These are phyloP conservation scores for Aspergillus neotritici DNA, from an alignment of 2,329 filamentous ascomycete genomes.

Conservation along the genomic window DNA sequence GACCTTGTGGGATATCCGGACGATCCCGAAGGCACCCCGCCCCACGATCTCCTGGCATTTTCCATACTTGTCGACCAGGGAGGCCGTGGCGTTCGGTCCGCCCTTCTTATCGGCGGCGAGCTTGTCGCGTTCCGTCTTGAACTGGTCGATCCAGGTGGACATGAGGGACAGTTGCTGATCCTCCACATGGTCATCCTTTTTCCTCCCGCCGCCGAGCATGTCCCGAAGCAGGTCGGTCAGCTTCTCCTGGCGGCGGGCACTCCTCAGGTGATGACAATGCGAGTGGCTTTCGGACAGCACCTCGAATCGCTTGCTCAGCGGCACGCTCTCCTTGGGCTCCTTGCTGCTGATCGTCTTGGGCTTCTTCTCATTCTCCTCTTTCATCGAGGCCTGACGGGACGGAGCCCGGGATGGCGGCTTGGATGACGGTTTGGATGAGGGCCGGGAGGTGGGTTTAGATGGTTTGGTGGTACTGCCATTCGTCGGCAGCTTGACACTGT, in stretches of 20 bases:
- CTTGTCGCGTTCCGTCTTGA: conserved; percentile 79
- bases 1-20: conserved; percentile 94
- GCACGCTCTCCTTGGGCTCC: conserved; percentile 31
- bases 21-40: conserved; percentile 92
- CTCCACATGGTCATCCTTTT: conserved; percentile 56
- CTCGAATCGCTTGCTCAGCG: conserved; percentile 50
- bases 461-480: conserved; percentile 28
- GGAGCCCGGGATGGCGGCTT: conserved; percentile 29
- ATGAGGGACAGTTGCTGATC: conserved; percentile 84
- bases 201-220: conserved; percentile 74
- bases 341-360: conserved; percentile 22
- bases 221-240: conserved; percentile 85
- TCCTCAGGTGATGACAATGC: conserved; percentile 85
- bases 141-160: conserved; percentile 90
- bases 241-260: conserved; percentile 88
- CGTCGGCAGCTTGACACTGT: conserved; percentile 28
- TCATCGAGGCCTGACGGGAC: conserved; percentile 32
- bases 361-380: conserved; percentile 26
- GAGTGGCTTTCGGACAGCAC: conserved; percentile 55
- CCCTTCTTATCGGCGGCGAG: conserved; percentile 69
- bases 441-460: conserved; percentile 21
- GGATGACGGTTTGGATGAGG: conserved; percentile 20
- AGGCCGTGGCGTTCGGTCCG: conserved; percentile 66
- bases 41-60: conserved; percentile 98
- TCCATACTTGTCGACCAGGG: conserved; percentile 91